Conservation (phyloP, 768 basidiomycete species). For the Boletus reticulatus region DNA sequence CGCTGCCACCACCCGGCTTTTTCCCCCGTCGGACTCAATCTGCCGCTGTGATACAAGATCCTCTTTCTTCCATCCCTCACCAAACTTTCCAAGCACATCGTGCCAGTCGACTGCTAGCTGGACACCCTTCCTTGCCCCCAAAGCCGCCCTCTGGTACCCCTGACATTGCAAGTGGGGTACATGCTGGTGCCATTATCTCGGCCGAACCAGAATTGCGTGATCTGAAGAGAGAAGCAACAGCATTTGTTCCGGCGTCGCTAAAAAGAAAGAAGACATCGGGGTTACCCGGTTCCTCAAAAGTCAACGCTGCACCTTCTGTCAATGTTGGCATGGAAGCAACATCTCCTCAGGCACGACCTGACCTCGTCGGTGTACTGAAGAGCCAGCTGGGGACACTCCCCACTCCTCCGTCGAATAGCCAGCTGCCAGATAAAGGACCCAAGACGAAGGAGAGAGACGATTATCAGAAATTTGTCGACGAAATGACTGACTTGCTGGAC, state of each 20-base stretch:
- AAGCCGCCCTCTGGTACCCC: constrained; percentile 34
- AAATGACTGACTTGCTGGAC: constrained; percentile 66
- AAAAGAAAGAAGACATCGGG: constrained; percentile 64
- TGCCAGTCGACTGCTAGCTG: constrained; percentile 37
- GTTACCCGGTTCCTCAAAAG: constrained; percentile 35
- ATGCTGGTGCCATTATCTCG: constrained; percentile 65
- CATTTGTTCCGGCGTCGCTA: constrained; percentile 81
- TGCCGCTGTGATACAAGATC: constrained; percentile 63
- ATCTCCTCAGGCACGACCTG: constrained; percentile 50
- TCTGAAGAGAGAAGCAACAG: constrained; percentile 91
- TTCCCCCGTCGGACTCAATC: constrained; percentile 55
- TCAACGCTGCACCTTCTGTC: constrained; percentile 67
- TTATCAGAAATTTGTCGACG: constrained; percentile 74
- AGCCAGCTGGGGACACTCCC: constrained; percentile 51
- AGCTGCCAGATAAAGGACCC: constrained; percentile 14
- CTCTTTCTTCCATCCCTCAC: constrained; percentile 71
- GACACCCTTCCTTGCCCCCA: constrained; percentile 43
- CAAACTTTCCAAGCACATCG: constrained; percentile 77
- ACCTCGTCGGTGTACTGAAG: constrained; percentile 61
- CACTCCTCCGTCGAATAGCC: constrained; percentile 20
- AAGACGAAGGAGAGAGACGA: constrained; percentile 56
- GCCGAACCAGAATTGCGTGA: constrained; percentile 89
- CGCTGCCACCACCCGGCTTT: constrained; percentile 62
- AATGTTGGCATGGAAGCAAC: constrained; percentile 27
- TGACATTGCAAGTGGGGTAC: constrained; percentile 39